Conservation (phyloP, 2,329 filamentous ascomycete species). For the Podosphaera aphanis region DNA sequence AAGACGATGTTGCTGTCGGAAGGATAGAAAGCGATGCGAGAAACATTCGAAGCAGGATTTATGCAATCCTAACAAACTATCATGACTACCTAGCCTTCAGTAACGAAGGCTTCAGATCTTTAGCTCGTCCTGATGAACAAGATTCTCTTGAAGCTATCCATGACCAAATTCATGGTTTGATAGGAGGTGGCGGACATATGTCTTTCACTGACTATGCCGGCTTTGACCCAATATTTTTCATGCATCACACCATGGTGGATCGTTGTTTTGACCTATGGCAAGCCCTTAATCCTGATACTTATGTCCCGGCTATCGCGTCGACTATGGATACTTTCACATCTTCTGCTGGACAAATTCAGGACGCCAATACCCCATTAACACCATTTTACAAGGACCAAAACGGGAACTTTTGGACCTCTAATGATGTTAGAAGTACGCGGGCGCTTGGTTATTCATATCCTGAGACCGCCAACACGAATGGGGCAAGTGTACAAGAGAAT, state of each 20-base stretch:
- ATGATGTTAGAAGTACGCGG: constrained; percentile 5
- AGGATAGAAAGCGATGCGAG: constrained; percentile 28
- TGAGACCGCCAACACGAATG: constrained; percentile 23
- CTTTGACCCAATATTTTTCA: constrained; percentile 26
- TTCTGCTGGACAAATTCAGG: constrained; percentile 5
- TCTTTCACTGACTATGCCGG: constrained; percentile 20
- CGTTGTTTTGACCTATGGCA: constrained; percentile 32
- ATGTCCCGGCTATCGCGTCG: constrained; percentile 15
- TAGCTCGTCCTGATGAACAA: constrained; percentile 13
- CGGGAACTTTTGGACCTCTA: constrained; percentile 22
- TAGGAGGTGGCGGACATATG: constrained; percentile 29
- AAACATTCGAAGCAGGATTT: constrained; percentile 37
- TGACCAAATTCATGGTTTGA: constrained; percentile 37
- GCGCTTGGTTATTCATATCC: constrained; percentile 12
- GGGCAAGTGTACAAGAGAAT: constrained; percentile 34
- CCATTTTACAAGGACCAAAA: constrained; percentile 23
- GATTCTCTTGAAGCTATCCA: constrained; percentile 45
- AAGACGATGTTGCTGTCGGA: constrained; percentile 31
- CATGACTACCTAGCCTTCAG: constrained; percentile 29
- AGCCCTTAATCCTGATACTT: constrained; percentile 18
- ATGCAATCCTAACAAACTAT: constrained; percentile 43
- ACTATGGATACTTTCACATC: constrained; percentile 16
- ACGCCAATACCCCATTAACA: constrained; percentile 17
- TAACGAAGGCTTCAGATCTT: not conserved
- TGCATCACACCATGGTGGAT: constrained; percentile 34